phyloP scores from a whole-genome alignment of 345 rosid genomes.

The Camelina sativa region DNA sequence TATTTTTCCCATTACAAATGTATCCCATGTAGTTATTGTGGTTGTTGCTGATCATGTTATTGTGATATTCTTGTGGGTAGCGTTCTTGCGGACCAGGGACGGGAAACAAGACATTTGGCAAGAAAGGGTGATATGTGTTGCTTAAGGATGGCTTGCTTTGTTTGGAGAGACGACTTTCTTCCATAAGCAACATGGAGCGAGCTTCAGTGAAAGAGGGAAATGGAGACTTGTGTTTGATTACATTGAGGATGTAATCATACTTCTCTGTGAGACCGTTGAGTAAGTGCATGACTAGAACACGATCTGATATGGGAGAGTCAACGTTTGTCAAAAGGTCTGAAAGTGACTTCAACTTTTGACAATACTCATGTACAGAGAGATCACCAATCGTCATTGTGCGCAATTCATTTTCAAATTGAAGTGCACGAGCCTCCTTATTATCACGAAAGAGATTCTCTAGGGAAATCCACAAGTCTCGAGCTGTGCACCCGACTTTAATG shows the following conservation, averaged over 20 bases:
- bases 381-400: not conserved
- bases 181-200: not conserved
- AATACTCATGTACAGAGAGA: not conserved
- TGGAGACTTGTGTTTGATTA: not conserved
- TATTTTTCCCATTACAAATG: not conserved
- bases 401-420: not conserved
- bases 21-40: not conserved
- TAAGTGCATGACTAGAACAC: not conserved
- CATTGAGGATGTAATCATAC: not conserved
- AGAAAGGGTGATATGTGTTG: not conserved
- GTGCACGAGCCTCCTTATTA: not conserved
- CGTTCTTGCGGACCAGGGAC: not conserved
- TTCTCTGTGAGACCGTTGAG: not conserved
- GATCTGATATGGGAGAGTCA: not conserved
- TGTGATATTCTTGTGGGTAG: not conserved
- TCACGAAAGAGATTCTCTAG: not conserved
- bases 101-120: not conserved
- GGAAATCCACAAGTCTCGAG: not conserved
- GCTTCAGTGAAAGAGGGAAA: not conserved
- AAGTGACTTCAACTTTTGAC: not conserved
- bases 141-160: not conserved
- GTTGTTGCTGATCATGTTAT: not conserved
- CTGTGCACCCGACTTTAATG: not conserved
- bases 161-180: not conserved
- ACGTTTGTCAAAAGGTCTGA: not conserved